phyloP scores from a whole-genome alignment of 1,284 basidiomycete species.

The Dichomitus squalens region DNA sequence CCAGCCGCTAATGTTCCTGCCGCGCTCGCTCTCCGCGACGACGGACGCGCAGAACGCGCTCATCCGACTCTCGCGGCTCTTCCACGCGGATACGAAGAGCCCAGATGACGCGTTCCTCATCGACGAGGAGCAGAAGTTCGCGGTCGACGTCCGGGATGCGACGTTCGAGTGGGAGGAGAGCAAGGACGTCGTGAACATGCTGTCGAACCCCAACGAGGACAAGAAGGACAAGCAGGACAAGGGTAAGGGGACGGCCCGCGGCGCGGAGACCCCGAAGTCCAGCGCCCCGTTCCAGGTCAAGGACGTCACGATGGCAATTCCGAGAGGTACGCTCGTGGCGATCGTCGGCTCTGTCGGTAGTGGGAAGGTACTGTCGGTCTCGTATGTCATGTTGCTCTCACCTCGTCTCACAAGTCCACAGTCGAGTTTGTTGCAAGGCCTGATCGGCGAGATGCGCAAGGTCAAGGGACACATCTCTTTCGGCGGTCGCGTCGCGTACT shows the following conservation, averaged over 20 bases:
- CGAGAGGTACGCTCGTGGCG: constrained; percentile 61
- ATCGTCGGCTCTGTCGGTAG: constrained; percentile 67
- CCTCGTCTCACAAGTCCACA: constrained; percentile 33
- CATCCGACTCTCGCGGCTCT: constrained; percentile 53
- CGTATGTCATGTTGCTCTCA: too few relatives aligned
- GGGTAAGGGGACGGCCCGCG: constrained; percentile 19
- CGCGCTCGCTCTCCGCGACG: constrained; percentile 62
- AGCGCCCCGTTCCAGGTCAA: constrained; percentile 50
- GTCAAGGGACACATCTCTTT: constrained; percentile 56
- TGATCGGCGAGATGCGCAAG: constrained; percentile 76
- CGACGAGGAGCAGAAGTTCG: constrained; percentile 48
- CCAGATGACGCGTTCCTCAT: constrained; percentile 44
- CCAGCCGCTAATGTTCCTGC: constrained; percentile 72
- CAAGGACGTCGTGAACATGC: constrained; percentile 17
- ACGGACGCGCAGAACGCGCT: constrained; percentile 69
- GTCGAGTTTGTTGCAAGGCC: constrained; percentile 70
- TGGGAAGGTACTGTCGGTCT: constrained; percentile 18
- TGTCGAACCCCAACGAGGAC: constrained; percentile 18
- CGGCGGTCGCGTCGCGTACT: constrained; percentile 79
- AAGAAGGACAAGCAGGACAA: constrained; percentile 28
- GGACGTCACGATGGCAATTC: constrained; percentile 55
- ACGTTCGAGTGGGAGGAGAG: constrained; percentile 68
- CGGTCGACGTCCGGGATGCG: constrained; percentile 54
- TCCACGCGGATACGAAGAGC: constrained; percentile 57
- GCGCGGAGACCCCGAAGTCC: not conserved